Evolutionary conservation across 768 basidiomycete species (phyloP).

Genomic region (Auriculariales sp.): DNA sequence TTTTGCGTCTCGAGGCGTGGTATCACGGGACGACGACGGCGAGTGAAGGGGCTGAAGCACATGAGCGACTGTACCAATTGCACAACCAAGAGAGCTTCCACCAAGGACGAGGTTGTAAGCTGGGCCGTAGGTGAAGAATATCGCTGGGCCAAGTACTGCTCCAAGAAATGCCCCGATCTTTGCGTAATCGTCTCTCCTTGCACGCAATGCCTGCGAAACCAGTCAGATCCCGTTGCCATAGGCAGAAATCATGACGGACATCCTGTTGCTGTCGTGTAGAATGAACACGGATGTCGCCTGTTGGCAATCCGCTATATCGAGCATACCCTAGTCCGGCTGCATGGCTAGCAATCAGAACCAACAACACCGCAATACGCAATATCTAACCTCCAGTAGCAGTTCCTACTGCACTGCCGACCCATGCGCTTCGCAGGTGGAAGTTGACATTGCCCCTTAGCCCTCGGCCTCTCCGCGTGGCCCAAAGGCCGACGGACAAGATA

Average conservation of each 20-base stretch:
- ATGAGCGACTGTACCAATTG: neutral
- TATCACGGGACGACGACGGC: neutral
- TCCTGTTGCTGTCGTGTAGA: neutral
- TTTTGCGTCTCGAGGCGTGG: neutral
- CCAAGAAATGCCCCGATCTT: constrained; percentile 57
- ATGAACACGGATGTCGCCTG: constrained; percentile 27
- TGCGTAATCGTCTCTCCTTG: constrained; percentile 59
- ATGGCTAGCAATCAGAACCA: constrained; percentile 45
- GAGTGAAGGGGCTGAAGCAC: neutral
- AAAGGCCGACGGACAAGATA: constrained; percentile 41
- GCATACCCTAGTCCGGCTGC: constrained; percentile 30
- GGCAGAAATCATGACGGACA: constrained; percentile 2
- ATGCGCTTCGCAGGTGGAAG: constrained; percentile 52
- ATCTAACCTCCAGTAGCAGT: constrained; percentile 8
- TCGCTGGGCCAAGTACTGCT: constrained; percentile 47
- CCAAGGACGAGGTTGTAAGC: neutral
- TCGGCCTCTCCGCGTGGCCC: constrained; percentile 40
- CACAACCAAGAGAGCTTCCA: neutral
- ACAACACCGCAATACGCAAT: neutral
- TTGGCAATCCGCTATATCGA: constrained; percentile 40
- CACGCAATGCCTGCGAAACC: constrained; percentile 32
- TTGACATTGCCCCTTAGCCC: too few species aligned
- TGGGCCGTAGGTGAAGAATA: constrained; percentile 42
- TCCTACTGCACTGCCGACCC: constrained; percentile 56
- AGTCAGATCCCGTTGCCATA: neutral